Conservation (phyloP, 495 filamentous ascomycete species). For the Patellaria atrata region DNA sequence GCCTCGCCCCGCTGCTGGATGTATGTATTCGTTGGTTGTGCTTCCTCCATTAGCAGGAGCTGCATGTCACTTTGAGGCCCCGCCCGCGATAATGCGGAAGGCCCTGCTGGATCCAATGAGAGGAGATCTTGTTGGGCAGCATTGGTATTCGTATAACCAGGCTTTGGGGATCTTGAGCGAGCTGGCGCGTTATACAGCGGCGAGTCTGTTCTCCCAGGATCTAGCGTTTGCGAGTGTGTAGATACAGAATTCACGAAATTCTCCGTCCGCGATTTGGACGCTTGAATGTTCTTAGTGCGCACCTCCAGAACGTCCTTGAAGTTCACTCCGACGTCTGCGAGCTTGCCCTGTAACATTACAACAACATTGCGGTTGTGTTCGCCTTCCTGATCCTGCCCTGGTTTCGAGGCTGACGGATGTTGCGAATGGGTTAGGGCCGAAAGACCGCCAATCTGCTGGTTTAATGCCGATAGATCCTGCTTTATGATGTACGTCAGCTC, state of each 20-base stretch:
- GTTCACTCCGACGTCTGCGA: conserved; percentile 83
- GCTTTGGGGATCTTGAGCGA: conserved; percentile 43
- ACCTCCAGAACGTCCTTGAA: conserved; percentile 98
- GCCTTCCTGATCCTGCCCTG: conserved; percentile 63
- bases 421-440: conserved; percentile 58
- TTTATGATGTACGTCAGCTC: conserved; percentile 95
- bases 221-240: conserved; percentile 49
- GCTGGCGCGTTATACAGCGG: conserved; percentile 80
- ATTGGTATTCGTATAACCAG: conserved; percentile 31
- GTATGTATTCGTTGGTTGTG: conserved; percentile 68
- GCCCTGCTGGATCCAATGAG: conserved; percentile 55
- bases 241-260: conserved; percentile 89
- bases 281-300: conserved; percentile 96
- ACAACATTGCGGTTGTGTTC: conserved; percentile 98
- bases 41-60: conserved; percentile 88
- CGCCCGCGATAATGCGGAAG: conserved; percentile 34
- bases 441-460: conserved; percentile 68
- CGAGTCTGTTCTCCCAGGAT: conserved; percentile 42
- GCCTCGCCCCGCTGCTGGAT: conserved; percentile 89
- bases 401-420: conserved; percentile 44
- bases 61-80: conserved; percentile 64
- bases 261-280: conserved; percentile 78
- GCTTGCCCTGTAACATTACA: conserved; percentile 78
- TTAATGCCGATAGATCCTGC: conserved; percentile 83
- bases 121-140: conserved; percentile 54